Evolutionary conservation across 768 basidiomycete species (phyloP).

Genomic region (Suillus subluteus): DNA sequence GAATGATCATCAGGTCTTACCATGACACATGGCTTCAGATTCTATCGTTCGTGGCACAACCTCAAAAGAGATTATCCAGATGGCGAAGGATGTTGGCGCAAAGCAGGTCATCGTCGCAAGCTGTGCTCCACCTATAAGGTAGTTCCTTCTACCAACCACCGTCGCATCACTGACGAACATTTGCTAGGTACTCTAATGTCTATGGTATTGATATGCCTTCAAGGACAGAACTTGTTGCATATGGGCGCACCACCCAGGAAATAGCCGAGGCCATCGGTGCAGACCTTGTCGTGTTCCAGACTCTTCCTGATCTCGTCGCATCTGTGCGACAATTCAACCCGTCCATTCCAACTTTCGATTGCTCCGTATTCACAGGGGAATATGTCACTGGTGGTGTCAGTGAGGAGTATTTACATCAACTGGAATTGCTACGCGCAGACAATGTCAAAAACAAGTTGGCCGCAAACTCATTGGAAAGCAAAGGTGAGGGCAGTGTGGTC

Average conservation of each 20-base stretch:
- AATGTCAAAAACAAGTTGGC: conserved; percentile 64
- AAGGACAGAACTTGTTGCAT: conserved; percentile 88
- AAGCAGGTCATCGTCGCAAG: conserved; percentile 95
- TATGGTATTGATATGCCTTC: conserved; percentile 99
- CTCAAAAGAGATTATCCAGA: conserved; percentile 97
- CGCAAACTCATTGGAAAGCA: conserved; percentile 39
- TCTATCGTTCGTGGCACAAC: conserved; percentile 99
- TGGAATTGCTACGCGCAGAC: conserved; percentile 84
- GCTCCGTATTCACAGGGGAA: conserved; percentile 96
- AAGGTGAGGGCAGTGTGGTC: conserved; percentile 33
- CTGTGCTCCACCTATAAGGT: conserved; percentile 96
- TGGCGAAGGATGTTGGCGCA: conserved; percentile 99
- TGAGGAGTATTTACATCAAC: conserved; percentile 71
- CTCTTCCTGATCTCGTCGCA: conserved; percentile 81
- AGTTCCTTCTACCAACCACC: conserved; percentile 16
- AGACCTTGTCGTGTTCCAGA: conserved; percentile 95
- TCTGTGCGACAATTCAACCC: conserved; percentile 89
- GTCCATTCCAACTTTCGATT: conserved; percentile 79
- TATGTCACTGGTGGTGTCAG: conserved; percentile 95
- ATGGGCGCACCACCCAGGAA: conserved; percentile 68
- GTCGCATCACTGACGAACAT: conserved; percentile 6
- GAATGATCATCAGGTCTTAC: not conserved
- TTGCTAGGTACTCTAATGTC: conserved; percentile 80
- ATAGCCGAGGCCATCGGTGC: conserved; percentile 88
- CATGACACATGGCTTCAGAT: conserved; percentile 50